Evolutionary conservation across 164 flowering plant genomes (phyloP), one percentile per base, ranked within the genome.

Genomic region (Kingdonia uniflora): DNA sequence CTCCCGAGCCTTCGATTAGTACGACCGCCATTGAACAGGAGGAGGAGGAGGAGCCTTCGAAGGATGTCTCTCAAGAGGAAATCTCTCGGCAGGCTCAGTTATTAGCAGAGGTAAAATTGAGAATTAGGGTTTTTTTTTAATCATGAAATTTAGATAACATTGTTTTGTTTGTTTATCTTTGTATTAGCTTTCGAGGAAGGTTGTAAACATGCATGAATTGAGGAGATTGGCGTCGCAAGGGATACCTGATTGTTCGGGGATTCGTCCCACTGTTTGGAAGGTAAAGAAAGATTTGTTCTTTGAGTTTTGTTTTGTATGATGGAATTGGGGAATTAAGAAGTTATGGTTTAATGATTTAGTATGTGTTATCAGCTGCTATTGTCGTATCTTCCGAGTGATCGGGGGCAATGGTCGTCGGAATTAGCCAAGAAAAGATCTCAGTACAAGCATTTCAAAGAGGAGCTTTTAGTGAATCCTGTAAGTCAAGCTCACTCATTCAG

Each of bases 381-480:
- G 68, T 91, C 83, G 20, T 92, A 86, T 76, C 53, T 92, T 16
- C 97, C 99, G 0, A 52, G 68, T 66, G 95, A 92, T 63, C 87
- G 92, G 17, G 64, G 71, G 1, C 70, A 77, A 37, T 92, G 99
- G 99, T 55, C 83, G 14, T 53, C 80, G 40, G 99, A 92, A 61
- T 65, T 92, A 52, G 70, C 80, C 33, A 88, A 82, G 74, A 88
- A 92, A 74, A 77, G 99, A 52, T 71, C 89, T 23, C 95, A 92
- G 65, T 92, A 92, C 72, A 77, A 75, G 66, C 82, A 77, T 57
- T 88, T 88, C 49, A 88, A 80, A 55, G 95, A 86, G 40, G 99
- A 92, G 57, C 82, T 92, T 61, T 69, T 92, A 63, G 76, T 82
- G 79, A 89, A 83, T 71, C 99, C 99, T 55, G 99, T 92, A 75